A percentile compares a stretch with the other conserved stretches of the same genome.
These are phyloP conservation scores for Friedmanniomyces endolithicus DNA, from an alignment of 495 filamentous ascomycete species.

Conservation along the genomic window DNA sequence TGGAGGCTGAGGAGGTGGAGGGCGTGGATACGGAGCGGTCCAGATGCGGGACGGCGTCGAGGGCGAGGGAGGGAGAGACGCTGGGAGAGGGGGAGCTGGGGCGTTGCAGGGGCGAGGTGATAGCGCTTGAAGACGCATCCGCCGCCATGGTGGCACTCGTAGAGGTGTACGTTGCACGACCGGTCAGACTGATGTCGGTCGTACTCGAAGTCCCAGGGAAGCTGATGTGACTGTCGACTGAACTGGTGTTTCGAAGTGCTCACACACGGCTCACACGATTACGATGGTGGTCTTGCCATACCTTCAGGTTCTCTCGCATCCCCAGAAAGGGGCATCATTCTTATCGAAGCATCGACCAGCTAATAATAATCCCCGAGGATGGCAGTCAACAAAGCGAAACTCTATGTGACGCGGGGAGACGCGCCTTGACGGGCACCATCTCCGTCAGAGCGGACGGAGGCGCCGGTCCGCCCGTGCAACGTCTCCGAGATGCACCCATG, in stretches of 20 bases:
- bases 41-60: constrained; percentile 50
- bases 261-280: too few species aligned
- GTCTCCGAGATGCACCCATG: too few species aligned
- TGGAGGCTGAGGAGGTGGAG: constrained; percentile 58
- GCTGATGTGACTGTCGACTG: too few species aligned
- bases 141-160: background rate
- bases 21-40: constrained; percentile 68
- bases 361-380: too few species aligned
- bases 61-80: constrained; percentile 51
- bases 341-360: too few species aligned
- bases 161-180: background rate
- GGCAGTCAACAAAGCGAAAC: background rate
- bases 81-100: constrained; percentile 50
- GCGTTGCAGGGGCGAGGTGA: constrained; percentile 15
- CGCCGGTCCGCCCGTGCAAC: background rate
- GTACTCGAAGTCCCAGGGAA: too few species aligned
- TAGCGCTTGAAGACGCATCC: background rate
- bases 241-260: too few species aligned
- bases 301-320: too few species aligned
- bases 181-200: too few species aligned
- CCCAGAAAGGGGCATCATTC: too few species aligned
- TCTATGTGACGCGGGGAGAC: background rate
- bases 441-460: background rate
- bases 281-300: too few species aligned
- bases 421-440: background rate